Evolutionary conservation across 345 rosid genomes (phyloP).

Genomic region (Syzygium oleosum): DNA sequence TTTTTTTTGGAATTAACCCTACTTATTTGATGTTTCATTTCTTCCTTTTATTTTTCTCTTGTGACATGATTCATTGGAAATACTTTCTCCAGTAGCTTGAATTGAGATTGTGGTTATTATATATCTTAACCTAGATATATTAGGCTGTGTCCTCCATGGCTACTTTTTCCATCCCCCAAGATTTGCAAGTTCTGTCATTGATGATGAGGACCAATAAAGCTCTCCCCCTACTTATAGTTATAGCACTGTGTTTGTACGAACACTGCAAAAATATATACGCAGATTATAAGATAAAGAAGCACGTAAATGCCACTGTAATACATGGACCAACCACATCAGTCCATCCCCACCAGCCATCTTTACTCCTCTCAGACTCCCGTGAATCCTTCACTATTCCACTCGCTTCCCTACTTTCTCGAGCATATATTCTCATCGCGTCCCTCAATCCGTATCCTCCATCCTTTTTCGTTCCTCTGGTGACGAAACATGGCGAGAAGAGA

Average conservation of each 20-base stretch:
- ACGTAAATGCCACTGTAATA: background rate
- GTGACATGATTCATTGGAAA: background rate
- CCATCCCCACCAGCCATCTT: background rate
- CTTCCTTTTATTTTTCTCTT: background rate
- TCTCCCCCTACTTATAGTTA: background rate
- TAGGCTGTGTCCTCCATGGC: background rate
- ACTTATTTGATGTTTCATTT: background rate
- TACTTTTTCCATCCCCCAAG: background rate
- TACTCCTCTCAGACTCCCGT: background rate
- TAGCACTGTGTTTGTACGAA: background rate
- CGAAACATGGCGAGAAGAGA: background rate
- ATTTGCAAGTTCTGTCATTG: background rate
- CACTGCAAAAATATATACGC: background rate
- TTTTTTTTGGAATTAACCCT: too few species aligned
- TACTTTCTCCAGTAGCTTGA: background rate
- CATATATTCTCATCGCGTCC: background rate
- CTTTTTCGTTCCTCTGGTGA: background rate
- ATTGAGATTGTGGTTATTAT: background rate
- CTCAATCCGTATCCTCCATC: background rate
- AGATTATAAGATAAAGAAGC: background rate
- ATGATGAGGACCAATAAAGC: background rate
- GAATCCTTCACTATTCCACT: background rate
- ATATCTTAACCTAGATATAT: background rate
- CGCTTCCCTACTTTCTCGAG: background rate
- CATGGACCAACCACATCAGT: background rate